A percentile compares a stretch with the other conserved stretches of the same genome.
phyloP scores from a whole-genome alignment of 179 eudicot species.

The Beta macrorhiza region DNA sequence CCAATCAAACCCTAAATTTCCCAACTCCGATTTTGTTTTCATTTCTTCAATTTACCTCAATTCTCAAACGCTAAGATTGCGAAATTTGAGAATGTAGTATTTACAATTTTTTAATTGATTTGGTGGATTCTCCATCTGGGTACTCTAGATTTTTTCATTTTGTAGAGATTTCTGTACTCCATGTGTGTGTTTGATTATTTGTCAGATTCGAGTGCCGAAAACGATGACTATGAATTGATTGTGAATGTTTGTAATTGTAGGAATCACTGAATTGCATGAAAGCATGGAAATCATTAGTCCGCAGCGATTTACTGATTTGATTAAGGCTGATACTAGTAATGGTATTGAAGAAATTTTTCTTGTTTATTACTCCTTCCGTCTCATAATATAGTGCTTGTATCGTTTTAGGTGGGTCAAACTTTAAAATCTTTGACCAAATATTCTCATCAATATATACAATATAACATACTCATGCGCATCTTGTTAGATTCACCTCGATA shows the following conservation, averaged over 20 bases:
- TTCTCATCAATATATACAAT: too few relatives aligned
- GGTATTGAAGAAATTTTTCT: slow-evolving; percentile 7
- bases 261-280: neutral
- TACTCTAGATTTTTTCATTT: neutral
- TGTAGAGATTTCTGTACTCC: neutral
- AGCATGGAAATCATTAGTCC: too few relatives aligned
- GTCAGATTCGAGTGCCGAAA: neutral
- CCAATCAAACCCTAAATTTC: neutral
- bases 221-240: neutral
- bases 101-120: neutral
- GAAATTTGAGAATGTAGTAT: neutral
- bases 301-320: too few relatives aligned
- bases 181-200: neutral
- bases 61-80: neutral
- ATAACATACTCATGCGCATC: too few relatives aligned
- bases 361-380: neutral
- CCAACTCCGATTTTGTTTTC: neutral
- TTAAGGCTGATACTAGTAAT: neutral
- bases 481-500: too few relatives aligned
- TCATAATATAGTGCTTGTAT: too few relatives aligned
- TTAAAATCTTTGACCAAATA: too few relatives aligned
- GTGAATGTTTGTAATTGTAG: slow-evolving; percentile 13
- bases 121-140: neutral
- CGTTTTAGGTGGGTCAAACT: too few relatives aligned
- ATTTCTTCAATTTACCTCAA: neutral